A percentile compares a stretch with the other conserved stretches of the same genome.
phyloP scores from a whole-genome alignment of 345 rosid genomes.

The Rhizophora mangle region DNA sequence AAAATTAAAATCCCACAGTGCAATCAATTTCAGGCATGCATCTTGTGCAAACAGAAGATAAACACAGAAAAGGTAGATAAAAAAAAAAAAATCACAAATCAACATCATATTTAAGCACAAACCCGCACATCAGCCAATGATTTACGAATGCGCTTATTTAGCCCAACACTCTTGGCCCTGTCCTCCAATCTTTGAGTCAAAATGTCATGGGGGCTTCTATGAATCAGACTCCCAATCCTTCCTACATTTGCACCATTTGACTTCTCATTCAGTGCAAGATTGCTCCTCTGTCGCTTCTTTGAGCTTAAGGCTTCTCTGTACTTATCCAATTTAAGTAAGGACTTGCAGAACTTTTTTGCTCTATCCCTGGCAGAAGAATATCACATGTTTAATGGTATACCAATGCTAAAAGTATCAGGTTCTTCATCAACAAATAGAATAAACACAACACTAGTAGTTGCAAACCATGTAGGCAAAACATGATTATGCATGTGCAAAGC shows the following conservation, averaged over 20 bases:
- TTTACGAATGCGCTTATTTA: slow-evolving; percentile 73
- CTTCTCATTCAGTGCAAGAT: slow-evolving; percentile 56
- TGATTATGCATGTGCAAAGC: neutral
- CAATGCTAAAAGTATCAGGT: neutral
- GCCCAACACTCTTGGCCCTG: slow-evolving; percentile 64
- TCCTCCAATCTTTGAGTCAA: slow-evolving; percentile 68
- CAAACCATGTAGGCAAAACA: slow-evolving; percentile 1
- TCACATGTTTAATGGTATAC: slow-evolving; percentile 17
- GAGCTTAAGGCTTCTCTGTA: slow-evolving; percentile 60
- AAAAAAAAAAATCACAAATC: slow-evolving; percentile 5
- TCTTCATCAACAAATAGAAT: slow-evolving; percentile 1
- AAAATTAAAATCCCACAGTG: too few species aligned
- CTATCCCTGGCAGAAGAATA: slow-evolving; percentile 60
- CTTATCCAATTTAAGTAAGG: slow-evolving; percentile 66
- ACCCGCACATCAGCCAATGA: slow-evolving; percentile 73
- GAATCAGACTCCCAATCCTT: slow-evolving; percentile 64
- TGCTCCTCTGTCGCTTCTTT: slow-evolving; percentile 73
- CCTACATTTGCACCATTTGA: slow-evolving; percentile 46
- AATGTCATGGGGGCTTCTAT: slow-evolving; percentile 53
- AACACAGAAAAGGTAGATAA: neutral
- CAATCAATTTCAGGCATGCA: too few species aligned
- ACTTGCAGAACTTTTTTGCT: slow-evolving; percentile 56
- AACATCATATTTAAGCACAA: slow-evolving; percentile 38
- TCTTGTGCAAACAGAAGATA: neutral
- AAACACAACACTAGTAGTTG: neutral